These are phyloP conservation scores for Leccinum uliginosum DNA, from an alignment of 768 basidiomycete species.

Conservation along the genomic window DNA sequence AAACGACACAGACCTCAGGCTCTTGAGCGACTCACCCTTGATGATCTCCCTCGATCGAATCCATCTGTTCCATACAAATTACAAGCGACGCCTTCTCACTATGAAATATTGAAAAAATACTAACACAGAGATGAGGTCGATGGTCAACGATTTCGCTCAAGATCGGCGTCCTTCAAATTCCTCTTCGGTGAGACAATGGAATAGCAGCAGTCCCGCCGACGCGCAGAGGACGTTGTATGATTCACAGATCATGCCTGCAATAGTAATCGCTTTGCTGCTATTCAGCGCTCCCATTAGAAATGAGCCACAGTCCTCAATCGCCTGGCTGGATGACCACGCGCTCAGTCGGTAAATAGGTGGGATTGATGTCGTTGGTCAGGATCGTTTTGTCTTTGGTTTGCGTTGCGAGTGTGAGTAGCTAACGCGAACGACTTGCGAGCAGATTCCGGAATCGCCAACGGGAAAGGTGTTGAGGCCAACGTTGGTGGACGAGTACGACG, in stretches of 20 bases:
- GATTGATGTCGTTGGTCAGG: constrained; percentile 59
- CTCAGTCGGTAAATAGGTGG: constrained; percentile 74
- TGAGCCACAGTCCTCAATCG: constrained; percentile 7
- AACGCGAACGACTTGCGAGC: neutral
- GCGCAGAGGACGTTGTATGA: constrained; percentile 65
- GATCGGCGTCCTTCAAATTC: constrained; percentile 52
- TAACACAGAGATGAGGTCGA: constrained; percentile 42
- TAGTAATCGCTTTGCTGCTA: constrained; percentile 34
- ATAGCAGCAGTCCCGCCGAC: constrained; percentile 70
- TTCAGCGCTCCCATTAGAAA: constrained; percentile 4
- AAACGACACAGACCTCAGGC: neutral
- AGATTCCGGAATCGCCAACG: constrained; percentile 70
- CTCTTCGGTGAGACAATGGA: constrained; percentile 76
- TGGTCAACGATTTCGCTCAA: too few species aligned
- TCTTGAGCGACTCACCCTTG: constrained; percentile 39
- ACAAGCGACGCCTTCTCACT: constrained; percentile 35
- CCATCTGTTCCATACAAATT: constrained; percentile 43
- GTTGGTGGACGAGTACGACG: constrained; percentile 57
- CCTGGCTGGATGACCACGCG: constrained; percentile 63
- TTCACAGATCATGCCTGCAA: constrained; percentile 78
- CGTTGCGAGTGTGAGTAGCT: neutral
- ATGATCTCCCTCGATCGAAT: constrained; percentile 65
- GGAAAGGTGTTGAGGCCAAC: constrained; percentile 66
- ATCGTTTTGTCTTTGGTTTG: constrained; percentile 25
- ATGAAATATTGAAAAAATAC: constrained; percentile 85